Conservation (phyloP, 441 rosid genomes). For the Gossypium davidsonii region DNA sequence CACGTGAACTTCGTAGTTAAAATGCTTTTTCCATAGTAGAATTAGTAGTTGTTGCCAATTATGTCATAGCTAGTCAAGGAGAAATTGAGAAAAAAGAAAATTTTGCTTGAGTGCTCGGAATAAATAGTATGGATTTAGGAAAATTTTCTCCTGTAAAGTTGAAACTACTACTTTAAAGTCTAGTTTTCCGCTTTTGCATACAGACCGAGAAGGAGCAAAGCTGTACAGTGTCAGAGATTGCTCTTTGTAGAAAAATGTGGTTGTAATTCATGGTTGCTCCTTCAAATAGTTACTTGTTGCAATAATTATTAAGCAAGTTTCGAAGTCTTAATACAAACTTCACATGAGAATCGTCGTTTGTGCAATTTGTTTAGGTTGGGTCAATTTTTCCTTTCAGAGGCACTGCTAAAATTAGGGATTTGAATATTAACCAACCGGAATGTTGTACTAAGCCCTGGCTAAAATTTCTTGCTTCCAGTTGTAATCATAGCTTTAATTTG, state of each 20-base stretch:
- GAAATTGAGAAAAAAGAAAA: too few relatives aligned
- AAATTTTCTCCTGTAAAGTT: neutral
- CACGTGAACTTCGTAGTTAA: neutral
- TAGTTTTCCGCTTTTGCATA: neutral
- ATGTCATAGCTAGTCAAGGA: neutral
- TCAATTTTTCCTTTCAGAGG: neutral
- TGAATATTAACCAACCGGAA: neutral
- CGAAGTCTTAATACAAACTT: too few relatives aligned
- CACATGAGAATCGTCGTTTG: neutral
- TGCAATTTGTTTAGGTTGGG: neutral
- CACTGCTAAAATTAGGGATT: too few relatives aligned
- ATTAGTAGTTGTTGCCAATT: neutral
- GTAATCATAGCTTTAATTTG: neutral
- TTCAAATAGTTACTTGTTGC: neutral
- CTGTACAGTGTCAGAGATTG: neutral
- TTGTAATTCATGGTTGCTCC: neutral
- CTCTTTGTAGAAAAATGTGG: neutral
- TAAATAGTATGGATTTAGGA: neutral
- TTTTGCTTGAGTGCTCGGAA: neutral
- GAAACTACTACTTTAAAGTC: neutral
- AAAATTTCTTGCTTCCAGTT: neutral
- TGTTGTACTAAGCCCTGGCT: neutral
- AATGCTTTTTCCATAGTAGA: constrained; percentile 7
- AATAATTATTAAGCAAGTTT: neutral
- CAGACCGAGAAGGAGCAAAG: neutral